Conservation (phyloP, 495 filamentous ascomycete species). For the Rhizodiscina lignyota region DNA sequence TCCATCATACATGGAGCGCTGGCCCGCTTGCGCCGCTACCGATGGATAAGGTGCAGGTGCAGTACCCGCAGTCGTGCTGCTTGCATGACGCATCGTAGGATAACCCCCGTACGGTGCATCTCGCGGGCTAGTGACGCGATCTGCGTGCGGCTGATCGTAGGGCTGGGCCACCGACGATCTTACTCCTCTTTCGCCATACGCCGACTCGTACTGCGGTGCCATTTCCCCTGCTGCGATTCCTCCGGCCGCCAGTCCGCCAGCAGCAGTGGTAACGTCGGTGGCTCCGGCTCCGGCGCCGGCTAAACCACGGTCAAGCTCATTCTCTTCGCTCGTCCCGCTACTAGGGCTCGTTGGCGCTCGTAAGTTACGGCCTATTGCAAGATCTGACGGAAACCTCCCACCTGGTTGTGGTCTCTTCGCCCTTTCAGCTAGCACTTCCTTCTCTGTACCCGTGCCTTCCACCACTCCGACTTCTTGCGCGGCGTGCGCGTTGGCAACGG, state of each 20-base stretch:
- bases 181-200: no score
- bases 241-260: no score
- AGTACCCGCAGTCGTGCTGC: no score
- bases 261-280: no score
- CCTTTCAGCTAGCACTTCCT: no score
- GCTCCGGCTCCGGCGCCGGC: no score
- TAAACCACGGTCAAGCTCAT: no score
- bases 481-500: constrained; percentile 9
- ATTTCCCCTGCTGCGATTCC: no score
- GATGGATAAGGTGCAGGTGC: neutral
- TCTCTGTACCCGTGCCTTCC: no score
- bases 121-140: neutral
- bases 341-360: constrained; percentile 59
- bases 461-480: constrained; percentile 8
- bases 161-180: neutral
- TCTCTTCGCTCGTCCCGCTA: constrained; percentile 59
- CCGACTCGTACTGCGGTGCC: no score
- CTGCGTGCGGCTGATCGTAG: neutral
- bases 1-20: neutral
- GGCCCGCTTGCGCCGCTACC: neutral
- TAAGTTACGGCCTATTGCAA: constrained; percentile 65
- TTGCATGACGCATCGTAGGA: no score
- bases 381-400: constrained; percentile 78
- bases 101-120: no score
- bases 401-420: constrained; percentile 53